Conservation (phyloP, 371 early-diverging fungal genomes). For the Zopfochytrium polystomum region DNA sequence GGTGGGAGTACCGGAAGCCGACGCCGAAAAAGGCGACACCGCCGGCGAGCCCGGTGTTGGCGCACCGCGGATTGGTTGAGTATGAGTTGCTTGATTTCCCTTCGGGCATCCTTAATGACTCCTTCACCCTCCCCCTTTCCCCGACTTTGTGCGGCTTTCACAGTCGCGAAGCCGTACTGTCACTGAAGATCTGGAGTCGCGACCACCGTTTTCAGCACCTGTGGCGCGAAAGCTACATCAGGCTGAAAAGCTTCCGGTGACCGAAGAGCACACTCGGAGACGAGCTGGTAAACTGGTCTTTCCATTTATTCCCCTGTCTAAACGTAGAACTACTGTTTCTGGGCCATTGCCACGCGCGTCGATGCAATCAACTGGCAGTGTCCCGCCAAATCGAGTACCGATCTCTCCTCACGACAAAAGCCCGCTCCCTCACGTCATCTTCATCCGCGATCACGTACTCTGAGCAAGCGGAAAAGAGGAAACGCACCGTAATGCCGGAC, state of each 20-base stretch:
- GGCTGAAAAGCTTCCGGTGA: not conserved
- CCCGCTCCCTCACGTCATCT: too few relatives aligned
- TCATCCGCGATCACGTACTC: too few relatives aligned
- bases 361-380: not conserved
- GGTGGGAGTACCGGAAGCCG: not conserved
- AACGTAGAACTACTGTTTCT: not conserved
- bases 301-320: not conserved
- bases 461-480: not conserved
- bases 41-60: not conserved
- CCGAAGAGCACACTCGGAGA: not conserved
- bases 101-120: not conserved
- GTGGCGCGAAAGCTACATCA: not conserved
- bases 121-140: not conserved
- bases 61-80: not conserved
- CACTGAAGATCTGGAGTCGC: not conserved
- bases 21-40: not conserved
- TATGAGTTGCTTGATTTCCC: not conserved
- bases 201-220: not conserved
- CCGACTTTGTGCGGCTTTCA: too few relatives aligned
- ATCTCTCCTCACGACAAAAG: too few relatives aligned
- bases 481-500: not conserved
- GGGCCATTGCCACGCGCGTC: not conserved
- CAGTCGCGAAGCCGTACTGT: not conserved
- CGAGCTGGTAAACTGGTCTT: not conserved
- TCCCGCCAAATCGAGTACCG: too few relatives aligned